A percentile compares a stretch with the other conserved stretches of the same genome.
phyloP scores from a whole-genome alignment of 1,284 basidiomycete genomes.

The Paramarasmius palmivorus region DNA sequence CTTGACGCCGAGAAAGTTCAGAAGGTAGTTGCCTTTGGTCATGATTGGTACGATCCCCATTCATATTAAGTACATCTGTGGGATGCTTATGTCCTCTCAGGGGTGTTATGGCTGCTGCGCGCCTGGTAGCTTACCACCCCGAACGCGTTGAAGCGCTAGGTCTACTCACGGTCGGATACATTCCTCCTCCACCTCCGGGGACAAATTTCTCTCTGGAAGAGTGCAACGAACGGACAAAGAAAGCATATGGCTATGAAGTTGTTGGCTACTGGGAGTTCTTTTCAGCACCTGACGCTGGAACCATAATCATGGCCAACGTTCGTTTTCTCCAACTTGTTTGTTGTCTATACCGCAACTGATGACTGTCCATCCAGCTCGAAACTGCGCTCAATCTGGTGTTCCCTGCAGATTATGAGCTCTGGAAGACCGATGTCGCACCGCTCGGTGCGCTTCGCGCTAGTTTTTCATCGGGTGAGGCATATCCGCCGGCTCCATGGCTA shows the following conservation, averaged over 20 bases:
- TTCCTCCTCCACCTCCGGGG: slow-evolving; percentile 20
- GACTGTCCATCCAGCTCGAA: not conserved
- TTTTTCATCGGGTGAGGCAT: not conserved
- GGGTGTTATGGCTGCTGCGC: slow-evolving; percentile 37
- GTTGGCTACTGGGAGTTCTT: slow-evolving; percentile 44
- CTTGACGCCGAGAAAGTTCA: slow-evolving; percentile 37
- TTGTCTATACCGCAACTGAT: too few species aligned
- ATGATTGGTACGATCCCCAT: slow-evolving; percentile 40
- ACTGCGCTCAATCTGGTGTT: not conserved
- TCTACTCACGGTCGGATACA: slow-evolving; percentile 20
- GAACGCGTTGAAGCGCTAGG: slow-evolving; percentile 30
- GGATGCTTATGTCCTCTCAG: not conserved
- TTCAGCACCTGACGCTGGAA: slow-evolving; percentile 24
- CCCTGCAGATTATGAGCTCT: not conserved
- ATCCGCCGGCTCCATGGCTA: not conserved
- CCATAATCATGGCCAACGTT: slow-evolving; percentile 31
- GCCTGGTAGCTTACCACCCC: slow-evolving; percentile 24
- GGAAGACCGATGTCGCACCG: not conserved
- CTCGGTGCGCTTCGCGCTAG: not conserved
- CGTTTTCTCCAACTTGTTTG: not conserved
- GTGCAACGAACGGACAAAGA: slow-evolving; percentile 22
- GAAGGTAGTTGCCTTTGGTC: slow-evolving; percentile 39
- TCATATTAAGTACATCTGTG: not conserved
- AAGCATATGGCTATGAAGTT: slow-evolving; percentile 29
- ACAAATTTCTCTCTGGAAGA: slow-evolving; percentile 26